phyloP scores from a whole-genome alignment of 768 basidiomycete genomes.

The Clathrus columnatus region DNA sequence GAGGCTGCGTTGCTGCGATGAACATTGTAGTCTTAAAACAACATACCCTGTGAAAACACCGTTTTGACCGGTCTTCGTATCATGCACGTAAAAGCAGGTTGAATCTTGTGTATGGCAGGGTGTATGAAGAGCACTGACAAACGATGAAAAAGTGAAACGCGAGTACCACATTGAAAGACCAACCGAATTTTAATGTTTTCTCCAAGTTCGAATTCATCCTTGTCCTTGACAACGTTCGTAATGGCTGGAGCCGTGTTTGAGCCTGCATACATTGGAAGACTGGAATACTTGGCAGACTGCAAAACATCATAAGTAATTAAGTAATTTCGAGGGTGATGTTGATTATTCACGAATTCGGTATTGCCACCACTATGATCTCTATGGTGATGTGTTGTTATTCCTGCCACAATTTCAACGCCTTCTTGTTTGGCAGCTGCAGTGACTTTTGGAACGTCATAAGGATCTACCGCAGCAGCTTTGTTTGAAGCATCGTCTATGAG shows the following conservation, averaged over 20 bases:
- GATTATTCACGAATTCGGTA: conserved; percentile 34
- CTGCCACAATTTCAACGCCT: conserved; percentile 59
- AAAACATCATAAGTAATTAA: conserved; percentile 9
- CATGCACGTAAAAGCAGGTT: conserved; percentile 79
- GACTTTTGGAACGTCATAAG: conserved; percentile 68
- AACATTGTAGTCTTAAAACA: conserved; percentile 5
- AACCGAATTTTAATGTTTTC: conserved; percentile 54
- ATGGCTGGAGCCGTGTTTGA: conserved; percentile 59
- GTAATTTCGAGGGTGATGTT: not conserved
- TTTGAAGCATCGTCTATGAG: conserved; percentile 60
- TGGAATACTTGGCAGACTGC: conserved; percentile 36
- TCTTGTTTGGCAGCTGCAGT: conserved; percentile 49
- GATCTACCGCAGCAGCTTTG: conserved; percentile 72
- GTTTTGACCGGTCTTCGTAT: conserved; percentile 42
- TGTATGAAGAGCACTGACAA: conserved; percentile 54
- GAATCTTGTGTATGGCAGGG: conserved; percentile 97
- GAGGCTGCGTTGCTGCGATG: not conserved
- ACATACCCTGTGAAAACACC: conserved; percentile 82
- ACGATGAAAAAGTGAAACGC: not conserved
- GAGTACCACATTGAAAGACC: conserved; percentile 10
- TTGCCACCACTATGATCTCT: conserved; percentile 86
- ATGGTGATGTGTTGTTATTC: conserved; percentile 90
- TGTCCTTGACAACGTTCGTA: conserved; percentile 70
- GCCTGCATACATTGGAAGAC: conserved; percentile 66
- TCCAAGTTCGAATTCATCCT: conserved; percentile 70